Evolutionary conservation across 1,139 yeast species (phyloP), one percentile per base, ranked within the genome.

Genomic region (Spathaspora sp.): DNA sequence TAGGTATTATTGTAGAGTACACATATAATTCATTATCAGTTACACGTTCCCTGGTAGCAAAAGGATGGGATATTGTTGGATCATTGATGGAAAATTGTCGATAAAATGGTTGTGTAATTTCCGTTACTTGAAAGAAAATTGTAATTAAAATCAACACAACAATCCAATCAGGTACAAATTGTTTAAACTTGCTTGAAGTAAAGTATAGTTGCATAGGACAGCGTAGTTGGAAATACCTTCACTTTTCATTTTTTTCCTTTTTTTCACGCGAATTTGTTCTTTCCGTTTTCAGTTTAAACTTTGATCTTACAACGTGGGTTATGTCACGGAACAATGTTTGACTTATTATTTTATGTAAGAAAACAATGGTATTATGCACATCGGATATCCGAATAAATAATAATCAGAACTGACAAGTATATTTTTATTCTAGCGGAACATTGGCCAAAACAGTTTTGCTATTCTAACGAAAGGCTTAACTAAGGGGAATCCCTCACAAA

Each of bases 21-120:
- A 65, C 31, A 43, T 66, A 64, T 29, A 67, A 53, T 44, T 59
- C 52, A 42, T 56, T 51, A 48, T 65, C 72, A 20, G 62, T 63
- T 29, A 77, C 74, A 42, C 77, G 70, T 59, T 80, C 80, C 6
- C 51, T 50, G 31, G 60, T 64, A 4, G 78, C 70, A 52, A 73
- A 78, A 20, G 81, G 80, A 54, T 77, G 79, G 38, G 69, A 67
- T 24, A 80, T 68, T 2, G 58, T 58, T 13, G 64, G 54, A 55
- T 74, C 74, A n/a, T 56, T 54, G 13, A 72, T 47, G 13, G 57
- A 55, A 52, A 74, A 74, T 39, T 67, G 67, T 38, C 79, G 55
- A 37, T 62, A 51, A 46, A 72, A 70, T 1, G 80, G 76, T 36
- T 56, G 54, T 3, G 76, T 69, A 26, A 59, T 56, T 51, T 74